Conservation (phyloP, 768 basidiomycete genomes). For the Baorangia bicolor region DNA sequence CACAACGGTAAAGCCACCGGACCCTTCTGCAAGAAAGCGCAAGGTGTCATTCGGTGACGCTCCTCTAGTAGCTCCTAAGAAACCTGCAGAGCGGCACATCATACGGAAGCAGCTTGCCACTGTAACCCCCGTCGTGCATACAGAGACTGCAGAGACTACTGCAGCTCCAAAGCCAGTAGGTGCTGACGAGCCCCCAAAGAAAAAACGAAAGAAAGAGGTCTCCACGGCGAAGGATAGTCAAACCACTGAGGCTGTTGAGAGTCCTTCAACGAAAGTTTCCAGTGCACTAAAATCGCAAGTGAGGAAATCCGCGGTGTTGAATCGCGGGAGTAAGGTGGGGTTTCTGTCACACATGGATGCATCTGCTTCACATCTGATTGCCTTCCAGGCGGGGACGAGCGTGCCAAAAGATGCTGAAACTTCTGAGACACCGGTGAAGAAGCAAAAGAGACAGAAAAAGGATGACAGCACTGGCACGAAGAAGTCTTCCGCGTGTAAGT, state of each 20-base stretch:
- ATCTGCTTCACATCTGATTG: constrained; percentile 3
- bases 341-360: neutral
- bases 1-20: neutral
- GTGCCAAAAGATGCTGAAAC: neutral
- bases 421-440: constrained; percentile 2
- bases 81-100: neutral
- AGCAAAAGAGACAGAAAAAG: constrained; percentile 7
- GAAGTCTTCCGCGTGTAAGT: constrained; percentile 16
- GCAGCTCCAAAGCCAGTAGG: neutral
- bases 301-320: constrained; percentile 3
- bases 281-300: neutral
- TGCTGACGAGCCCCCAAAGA: constrained; percentile 15
- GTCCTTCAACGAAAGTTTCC: constrained; percentile 9
- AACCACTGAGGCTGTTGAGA: neutral
- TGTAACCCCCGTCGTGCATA: neutral
- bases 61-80: neutral
- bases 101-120: constrained; percentile 6
- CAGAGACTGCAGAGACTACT: neutral
- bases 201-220: constrained; percentile 14
- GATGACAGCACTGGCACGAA: neutral
- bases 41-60: constrained; percentile 16
- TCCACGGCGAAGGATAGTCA: constrained; percentile 5
- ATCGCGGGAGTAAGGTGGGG: constrained; percentile 13
- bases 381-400: constrained; percentile 7
- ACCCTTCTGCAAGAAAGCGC: constrained; percentile 25